Evolutionary conservation across 306 rosid genomes (phyloP), one percentile per base, ranked within the genome.

Genomic region (Calophaca sinica): DNA sequence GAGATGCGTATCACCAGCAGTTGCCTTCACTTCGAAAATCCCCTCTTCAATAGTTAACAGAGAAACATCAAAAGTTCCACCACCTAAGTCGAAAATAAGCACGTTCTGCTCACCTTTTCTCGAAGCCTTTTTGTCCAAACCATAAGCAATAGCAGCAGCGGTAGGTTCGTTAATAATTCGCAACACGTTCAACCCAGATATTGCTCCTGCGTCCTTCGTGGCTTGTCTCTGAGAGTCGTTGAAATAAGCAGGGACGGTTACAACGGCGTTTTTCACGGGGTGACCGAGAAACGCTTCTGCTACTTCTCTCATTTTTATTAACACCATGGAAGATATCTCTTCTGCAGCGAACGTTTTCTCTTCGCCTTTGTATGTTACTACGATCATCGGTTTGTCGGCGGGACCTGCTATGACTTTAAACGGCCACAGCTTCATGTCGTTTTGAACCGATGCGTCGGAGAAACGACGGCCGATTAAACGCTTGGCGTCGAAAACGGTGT

Each of bases 151-250:
- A 1, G 96, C 96, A 3, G 94, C 98, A 0, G 94, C 94, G 0
- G 98, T 93, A 1, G 94, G 98, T 15, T 93, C 98, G 20, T 90
- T 93, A 61, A 93, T 93, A 3, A 93, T 93, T 4, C 96, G 33
- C 62, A 93, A 26, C 5, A 93, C 98, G 10, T 93, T 93, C 31
- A 90, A 31, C 0, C 96, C 94, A 0, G 91, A 76, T 9, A 93
- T 90, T 0, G 78, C 83, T 6, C 96, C 94, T 0, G 98, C 94
- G 7, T 93, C 98, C 31, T 93, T 93, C 0, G 96, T 93, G 0
- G 98, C 98, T 13, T 93, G 98, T 13, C 98, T 77, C 54, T 93
- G 96, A 0, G 94, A 93, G 8, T 93, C 98, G 77, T 93, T 93
- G 84, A 93, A 93, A 60, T 93, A 90, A 14, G 98, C 91, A 1